These are phyloP conservation scores for Rhizopogon vinicolor DNA, from an alignment of 768 basidiomycete species.

Conservation along the genomic window DNA sequence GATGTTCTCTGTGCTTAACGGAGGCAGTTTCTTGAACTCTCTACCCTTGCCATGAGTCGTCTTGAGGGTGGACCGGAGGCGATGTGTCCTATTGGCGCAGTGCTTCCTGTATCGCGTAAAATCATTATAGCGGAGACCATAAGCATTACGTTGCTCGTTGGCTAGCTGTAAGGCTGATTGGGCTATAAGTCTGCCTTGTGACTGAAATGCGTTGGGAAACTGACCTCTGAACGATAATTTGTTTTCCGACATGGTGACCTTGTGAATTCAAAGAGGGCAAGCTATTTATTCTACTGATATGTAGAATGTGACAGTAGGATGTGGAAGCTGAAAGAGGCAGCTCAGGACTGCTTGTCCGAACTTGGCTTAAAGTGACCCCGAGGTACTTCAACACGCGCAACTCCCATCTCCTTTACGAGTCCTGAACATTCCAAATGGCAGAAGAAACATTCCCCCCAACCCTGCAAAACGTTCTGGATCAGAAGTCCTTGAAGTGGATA, in stretches of 20 bases:
- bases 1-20: conserved; percentile 60
- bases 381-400: conserved; percentile 15
- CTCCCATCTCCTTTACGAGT: conserved; percentile 8
- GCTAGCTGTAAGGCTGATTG: conserved; percentile 72
- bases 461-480: conserved; percentile 92
- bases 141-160: conserved; percentile 86
- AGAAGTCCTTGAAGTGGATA: conserved; percentile 94
- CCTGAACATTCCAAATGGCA: conserved; percentile 35
- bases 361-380: conserved; percentile 1
- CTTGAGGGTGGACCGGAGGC: conserved; percentile 78
- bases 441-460: conserved; percentile 74
- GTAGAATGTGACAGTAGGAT: conserved; percentile 12
- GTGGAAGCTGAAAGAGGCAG: conserved; percentile 9
- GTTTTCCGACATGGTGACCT: conserved; percentile 18
- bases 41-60: conserved; percentile 86
- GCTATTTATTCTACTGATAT: not conserved
- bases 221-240: conserved; percentile 38
- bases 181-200: conserved; percentile 1
- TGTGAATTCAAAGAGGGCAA: not conserved
- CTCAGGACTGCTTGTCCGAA: not conserved
- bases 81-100: conserved; percentile 86
- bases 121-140: conserved; percentile 90
- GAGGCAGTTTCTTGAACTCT: conserved; percentile 82
- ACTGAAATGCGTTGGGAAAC: not conserved
- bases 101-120: conserved; percentile 89